phyloP scores from a whole-genome alignment of 2,329 filamentous ascomycete genomes.

The Elsinoe arachidis region DNA sequence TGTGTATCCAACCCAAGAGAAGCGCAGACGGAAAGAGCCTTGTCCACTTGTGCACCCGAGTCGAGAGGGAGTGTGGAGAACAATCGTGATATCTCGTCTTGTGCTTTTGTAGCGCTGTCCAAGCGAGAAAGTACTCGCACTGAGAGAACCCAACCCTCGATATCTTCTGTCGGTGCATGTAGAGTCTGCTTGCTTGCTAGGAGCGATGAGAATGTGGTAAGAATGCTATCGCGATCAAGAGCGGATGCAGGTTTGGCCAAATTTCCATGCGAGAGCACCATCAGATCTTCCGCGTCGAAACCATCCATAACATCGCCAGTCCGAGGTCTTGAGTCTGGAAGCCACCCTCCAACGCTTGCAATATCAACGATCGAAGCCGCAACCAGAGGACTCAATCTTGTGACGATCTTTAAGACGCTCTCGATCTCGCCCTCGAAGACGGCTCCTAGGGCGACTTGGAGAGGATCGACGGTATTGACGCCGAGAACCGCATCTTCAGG shows the following conservation, averaged over 20 bases:
- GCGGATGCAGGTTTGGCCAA: constrained; percentile 41
- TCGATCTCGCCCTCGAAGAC: constrained; percentile 76
- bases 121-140: constrained; percentile 75
- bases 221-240: constrained; percentile 75
- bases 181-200: constrained; percentile 35
- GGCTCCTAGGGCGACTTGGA: constrained; percentile 75
- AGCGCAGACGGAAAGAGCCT: constrained; percentile 68
- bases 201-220: constrained; percentile 67
- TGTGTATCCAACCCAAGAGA: constrained; percentile 70
- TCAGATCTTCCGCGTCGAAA: constrained; percentile 74
- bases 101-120: constrained; percentile 61
- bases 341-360: constrained; percentile 74
- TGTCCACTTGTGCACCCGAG: constrained; percentile 66
- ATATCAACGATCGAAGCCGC: constrained; percentile 74
- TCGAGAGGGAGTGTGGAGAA: constrained; percentile 64
- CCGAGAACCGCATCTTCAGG: constrained; percentile 58
- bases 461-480: constrained; percentile 63
- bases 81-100: constrained; percentile 64
- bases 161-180: constrained; percentile 24
- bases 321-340: constrained; percentile 50
- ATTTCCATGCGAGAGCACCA: constrained; percentile 65
- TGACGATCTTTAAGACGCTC: constrained; percentile 63
- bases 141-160: constrained; percentile 78
- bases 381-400: constrained; percentile 71
- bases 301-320: constrained; percentile 50